Evolutionary conservation across 257 asterid genomes (phyloP), one percentile per base, ranked within the genome.

Genomic region (Thymus mandschuricus): DNA sequence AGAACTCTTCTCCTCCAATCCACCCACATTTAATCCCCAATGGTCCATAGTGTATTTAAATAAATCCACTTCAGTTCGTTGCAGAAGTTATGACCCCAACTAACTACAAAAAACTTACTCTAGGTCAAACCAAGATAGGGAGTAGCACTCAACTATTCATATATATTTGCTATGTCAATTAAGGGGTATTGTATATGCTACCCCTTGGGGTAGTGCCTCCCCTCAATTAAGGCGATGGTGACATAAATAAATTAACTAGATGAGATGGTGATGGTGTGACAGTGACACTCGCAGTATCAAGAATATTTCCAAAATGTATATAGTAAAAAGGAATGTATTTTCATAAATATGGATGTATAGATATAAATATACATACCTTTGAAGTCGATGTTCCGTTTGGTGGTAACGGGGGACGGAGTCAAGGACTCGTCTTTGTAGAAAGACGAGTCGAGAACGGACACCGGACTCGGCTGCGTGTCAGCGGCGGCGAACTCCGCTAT

Each of bases 391-490:
- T 69, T 79, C 49, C 94, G 93, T 69, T 83, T 88, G 79, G 86
- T 85, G 66, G 80, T 84, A 55, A 86, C 86, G 1, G 96, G 96
- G 7, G 98, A 92, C 13, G 92, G 91, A 33, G 96, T 87, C 7
- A 86, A 57, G 1, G 90, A 84, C 27, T 89, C 96, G 64, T 90
- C 96, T 78, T 78, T 86, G 86, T 86, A 89, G 77, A 87, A 89
- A 8, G 92, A 87, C 35, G 96, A 86, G 75, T 92, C 98, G 13
- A 92, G 90, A 69, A 92, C 96, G 9, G 98, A 92, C 40, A 92
- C 98, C 10, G 98, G 98, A 64, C 96, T 89, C 40, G 96, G 90
- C 40, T 92, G 97, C 85, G 72, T 66, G 28, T 87, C 98, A 69
- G 82, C 35, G 21, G 89, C 83, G 41, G 83, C 82, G 85, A 89